Conservation (phyloP, 179 eudicot genomes). For the Spergularia azorica region DNA sequence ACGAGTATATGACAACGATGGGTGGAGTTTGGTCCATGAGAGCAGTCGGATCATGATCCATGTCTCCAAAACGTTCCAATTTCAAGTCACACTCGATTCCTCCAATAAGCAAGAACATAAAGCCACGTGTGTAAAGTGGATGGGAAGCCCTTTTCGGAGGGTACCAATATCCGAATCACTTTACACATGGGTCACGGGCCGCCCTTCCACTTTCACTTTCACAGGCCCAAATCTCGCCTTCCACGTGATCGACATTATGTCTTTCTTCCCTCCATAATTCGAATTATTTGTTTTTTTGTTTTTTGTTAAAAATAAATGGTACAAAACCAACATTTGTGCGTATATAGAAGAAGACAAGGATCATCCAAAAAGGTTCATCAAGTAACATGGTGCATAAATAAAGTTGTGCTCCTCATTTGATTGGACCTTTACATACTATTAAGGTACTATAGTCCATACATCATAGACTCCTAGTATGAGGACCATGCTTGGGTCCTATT, state of each 20-base stretch:
- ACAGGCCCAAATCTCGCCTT: not conserved
- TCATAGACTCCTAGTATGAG: too few species aligned
- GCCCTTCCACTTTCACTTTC: not conserved
- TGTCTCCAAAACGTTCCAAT: slow-evolving; percentile 5
- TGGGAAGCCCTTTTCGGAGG: not conserved
- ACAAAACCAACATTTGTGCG: not conserved
- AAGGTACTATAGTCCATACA: not conserved
- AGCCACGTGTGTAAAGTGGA: slow-evolving; percentile 12
- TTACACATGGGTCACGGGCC: slow-evolving; percentile 21
- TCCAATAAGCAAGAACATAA: not conserved
- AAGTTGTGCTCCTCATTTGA: not conserved
- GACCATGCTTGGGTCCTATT: too few species aligned
- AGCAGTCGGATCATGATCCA: slow-evolving; percentile 10
- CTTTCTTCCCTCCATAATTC: not conserved
- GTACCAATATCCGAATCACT: not conserved
- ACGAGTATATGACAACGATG: not conserved
- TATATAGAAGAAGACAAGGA: not conserved
- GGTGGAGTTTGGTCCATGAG: not conserved
- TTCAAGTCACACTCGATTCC: not conserved
- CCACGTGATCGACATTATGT: slow-evolving; percentile 5
- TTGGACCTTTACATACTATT: not conserved
- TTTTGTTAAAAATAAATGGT: not conserved
- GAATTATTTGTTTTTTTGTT: too few species aligned
- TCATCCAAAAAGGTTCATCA: not conserved
- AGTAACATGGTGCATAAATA: slow-evolving; percentile 2